phyloP scores from a whole-genome alignment of 805 yeast genomes.

The Wickerhamomyces sydowiorum region DNA sequence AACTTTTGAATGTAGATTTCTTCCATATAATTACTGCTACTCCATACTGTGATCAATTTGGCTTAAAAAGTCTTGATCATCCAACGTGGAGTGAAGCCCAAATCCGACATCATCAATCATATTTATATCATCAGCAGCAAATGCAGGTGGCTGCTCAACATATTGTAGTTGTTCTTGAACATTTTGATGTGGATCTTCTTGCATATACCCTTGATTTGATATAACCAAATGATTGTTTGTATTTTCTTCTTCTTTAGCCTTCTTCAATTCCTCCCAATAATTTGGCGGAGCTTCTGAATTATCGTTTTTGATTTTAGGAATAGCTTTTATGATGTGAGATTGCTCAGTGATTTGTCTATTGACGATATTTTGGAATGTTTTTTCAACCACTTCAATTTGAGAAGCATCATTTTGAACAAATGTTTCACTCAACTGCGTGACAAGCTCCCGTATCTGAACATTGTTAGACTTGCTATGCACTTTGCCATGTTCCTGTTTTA shows the following conservation, averaged over 20 bases:
- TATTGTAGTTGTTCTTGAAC: conserved; percentile 7
- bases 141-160: conserved; percentile 3
- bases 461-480: neutral
- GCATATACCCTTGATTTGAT: neutral
- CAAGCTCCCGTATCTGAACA: conserved; percentile 5
- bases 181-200: conserved; percentile 1
- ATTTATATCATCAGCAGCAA: conserved; percentile 15
- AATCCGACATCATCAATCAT: conserved; percentile 30
- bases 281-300: conserved; percentile 17
- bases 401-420: conserved; percentile 2
- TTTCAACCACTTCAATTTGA: conserved; percentile 3
- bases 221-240: conserved; percentile 1
- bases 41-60: conserved; percentile 29
- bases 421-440: conserved; percentile 7
- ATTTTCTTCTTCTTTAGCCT: conserved; percentile 7
- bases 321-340: conserved; percentile 6
- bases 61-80: conserved; percentile 30
- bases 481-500: conserved; percentile 3
- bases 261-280: conserved; percentile 19
- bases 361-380: conserved; percentile 4
- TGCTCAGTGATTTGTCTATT: conserved; percentile 3
- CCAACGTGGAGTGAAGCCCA: conserved; percentile 23
- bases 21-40: neutral
- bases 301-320: conserved; percentile 11
- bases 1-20: neutral